Percentiles rank a stretch among this genome's conserved stretches.
These are phyloP conservation scores for Barbatosphaeria neglecta DNA, from an alignment of 495 filamentous ascomycete species.

Conservation along the genomic window DNA sequence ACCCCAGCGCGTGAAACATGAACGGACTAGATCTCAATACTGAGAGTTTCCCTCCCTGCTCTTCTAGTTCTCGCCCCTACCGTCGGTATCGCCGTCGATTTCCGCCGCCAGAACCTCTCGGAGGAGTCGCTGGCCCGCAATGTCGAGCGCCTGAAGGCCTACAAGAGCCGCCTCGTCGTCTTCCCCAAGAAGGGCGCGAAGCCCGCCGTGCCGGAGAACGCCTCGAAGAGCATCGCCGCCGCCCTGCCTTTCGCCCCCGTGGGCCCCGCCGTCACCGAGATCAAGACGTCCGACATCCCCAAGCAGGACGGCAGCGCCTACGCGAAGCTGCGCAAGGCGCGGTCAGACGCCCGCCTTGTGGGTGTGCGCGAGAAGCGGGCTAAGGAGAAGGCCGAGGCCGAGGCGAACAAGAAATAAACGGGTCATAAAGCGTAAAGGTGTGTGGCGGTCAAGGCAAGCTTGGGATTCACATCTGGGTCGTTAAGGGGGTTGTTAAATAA, in stretches of 20 bases:
- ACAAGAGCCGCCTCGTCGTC: slow-evolving; percentile 87
- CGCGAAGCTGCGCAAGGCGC: slow-evolving; percentile 70
- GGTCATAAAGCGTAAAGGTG: slow-evolving; percentile 4
- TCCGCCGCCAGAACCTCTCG: slow-evolving; percentile 91
- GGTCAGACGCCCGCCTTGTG: slow-evolving; percentile 68
- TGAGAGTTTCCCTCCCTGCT: neutral
- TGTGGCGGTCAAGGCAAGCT: no score
- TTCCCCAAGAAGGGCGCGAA: slow-evolving; percentile 94
- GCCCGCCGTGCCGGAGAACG: slow-evolving; percentile 70
- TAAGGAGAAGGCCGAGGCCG: slow-evolving; percentile 83
- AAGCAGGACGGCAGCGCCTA: slow-evolving; percentile 68
- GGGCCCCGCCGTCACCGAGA: slow-evolving; percentile 55
- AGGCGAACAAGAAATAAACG: slow-evolving; percentile 79
- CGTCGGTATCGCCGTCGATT: slow-evolving; percentile 93
- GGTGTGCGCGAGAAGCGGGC: slow-evolving; percentile 88
- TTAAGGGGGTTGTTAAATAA: no score
- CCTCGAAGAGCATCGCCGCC: slow-evolving; percentile 50
- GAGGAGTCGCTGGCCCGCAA: slow-evolving; percentile 86
- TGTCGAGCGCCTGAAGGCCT: slow-evolving; percentile 91
- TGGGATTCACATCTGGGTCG: neutral
- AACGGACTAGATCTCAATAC: no score
- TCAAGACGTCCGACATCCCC: slow-evolving; percentile 70
- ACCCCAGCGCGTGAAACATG: no score
- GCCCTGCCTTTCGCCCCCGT: slow-evolving; percentile 62
- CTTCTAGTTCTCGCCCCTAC: slow-evolving; percentile 37